Conservation (phyloP, 2,329 filamentous ascomycete species). For the Diaporthe vaccinii region DNA sequence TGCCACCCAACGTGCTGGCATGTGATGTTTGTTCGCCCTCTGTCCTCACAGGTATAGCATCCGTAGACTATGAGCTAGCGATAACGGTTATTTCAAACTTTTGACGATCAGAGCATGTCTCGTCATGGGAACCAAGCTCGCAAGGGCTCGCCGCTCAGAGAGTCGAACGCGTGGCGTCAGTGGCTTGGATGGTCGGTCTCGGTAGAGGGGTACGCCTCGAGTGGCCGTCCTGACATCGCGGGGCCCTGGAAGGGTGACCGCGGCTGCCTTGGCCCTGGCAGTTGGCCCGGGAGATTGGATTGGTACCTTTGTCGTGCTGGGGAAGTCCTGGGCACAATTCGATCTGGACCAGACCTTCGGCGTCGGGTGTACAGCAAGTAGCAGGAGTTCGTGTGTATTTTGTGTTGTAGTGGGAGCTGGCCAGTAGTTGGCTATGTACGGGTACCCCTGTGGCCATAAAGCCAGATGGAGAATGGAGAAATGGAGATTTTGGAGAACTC, state of each 20-base stretch:
- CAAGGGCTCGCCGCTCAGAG: not conserved
- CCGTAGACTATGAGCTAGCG: not conserved
- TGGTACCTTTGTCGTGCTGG: not conserved
- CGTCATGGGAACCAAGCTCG: conserved; percentile 17
- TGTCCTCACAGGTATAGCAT: not conserved
- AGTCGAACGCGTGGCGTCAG: conserved; percentile 29
- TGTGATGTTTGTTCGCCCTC: not conserved
- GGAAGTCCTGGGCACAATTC: not conserved
- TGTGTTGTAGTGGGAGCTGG: not conserved
- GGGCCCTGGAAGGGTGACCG: not conserved
- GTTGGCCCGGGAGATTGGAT: not conserved
- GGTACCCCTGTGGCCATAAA: conserved; percentile 19
- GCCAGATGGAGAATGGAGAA: conserved; percentile 22
- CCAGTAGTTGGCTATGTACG: not conserved
- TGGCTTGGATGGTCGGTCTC: conserved; percentile 28
- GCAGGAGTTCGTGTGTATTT: not conserved
- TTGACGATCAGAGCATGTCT: conserved; percentile 2
- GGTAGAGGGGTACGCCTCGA: not conserved
- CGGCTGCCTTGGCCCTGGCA: conserved; percentile 13
- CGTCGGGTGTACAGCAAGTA: not conserved
- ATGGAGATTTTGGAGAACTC: conserved; percentile 24
- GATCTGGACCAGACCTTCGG: not conserved
- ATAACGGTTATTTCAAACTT: not conserved
- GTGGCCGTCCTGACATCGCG: conserved; percentile 8
- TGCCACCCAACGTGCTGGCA: not conserved